Evolutionary conservation across 805 yeast genomes (phyloP).

Genomic region (Brettanomyces anomalus): DNA sequence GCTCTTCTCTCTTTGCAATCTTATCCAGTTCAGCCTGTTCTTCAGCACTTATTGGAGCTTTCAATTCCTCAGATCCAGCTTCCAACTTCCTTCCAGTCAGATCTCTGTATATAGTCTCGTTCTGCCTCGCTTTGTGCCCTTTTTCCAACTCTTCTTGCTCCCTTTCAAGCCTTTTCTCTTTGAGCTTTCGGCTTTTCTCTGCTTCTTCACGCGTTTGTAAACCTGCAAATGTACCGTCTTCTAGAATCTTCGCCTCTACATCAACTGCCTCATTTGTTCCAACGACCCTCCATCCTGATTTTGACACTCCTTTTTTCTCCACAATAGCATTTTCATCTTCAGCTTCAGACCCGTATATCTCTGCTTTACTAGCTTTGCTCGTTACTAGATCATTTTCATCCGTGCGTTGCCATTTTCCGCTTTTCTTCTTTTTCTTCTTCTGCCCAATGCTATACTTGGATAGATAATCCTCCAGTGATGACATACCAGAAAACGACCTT

Average conservation of each 20-base stretch:
- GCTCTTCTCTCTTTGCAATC: slow-evolving; percentile 19
- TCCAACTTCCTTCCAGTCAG: slow-evolving; percentile 37
- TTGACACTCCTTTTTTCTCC: slow-evolving; percentile 6
- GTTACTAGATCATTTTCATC: background rate
- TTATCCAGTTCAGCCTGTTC: slow-evolving; percentile 10
- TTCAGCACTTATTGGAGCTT: background rate
- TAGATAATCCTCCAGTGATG: slow-evolving; percentile 8
- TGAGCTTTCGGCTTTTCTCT: slow-evolving; percentile 22
- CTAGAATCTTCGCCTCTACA: slow-evolving; percentile 9
- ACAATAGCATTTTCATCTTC: slow-evolving; percentile 14
- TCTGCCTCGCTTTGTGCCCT: slow-evolving; percentile 8
- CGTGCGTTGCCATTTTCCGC: background rate
- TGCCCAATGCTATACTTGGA: slow-evolving; percentile 5
- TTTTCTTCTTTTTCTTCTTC: slow-evolving; percentile 3
- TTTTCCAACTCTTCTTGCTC: slow-evolving; percentile 21
- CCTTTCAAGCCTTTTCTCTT: slow-evolving; percentile 13
- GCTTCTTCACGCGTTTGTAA: slow-evolving; percentile 39
- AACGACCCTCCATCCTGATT: slow-evolving; percentile 15
- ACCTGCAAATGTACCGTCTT: slow-evolving; percentile 27
- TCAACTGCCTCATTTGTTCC: slow-evolving; percentile 14
- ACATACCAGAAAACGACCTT: background rate
- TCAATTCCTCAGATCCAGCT: background rate
- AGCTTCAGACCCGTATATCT: slow-evolving; percentile 5
- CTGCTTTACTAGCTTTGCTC: background rate
- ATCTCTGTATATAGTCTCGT: slow-evolving; percentile 50